Evolutionary conservation across 2,329 filamentous ascomycete species (phyloP).

Genomic region (Leptographium galeiforme): DNA sequence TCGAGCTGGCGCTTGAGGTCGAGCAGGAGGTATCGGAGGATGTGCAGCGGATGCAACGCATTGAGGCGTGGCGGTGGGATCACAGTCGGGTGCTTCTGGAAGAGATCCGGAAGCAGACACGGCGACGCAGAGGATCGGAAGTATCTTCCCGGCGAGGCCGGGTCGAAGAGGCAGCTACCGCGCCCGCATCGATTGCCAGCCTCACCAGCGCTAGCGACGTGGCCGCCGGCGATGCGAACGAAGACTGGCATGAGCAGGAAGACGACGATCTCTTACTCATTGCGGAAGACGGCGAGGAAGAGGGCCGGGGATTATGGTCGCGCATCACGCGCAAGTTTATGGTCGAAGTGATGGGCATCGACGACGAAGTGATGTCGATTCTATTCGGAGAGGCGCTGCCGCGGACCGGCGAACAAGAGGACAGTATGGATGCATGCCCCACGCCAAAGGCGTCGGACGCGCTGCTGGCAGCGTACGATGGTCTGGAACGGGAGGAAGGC

Average conservation of each 20-base stretch:
- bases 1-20: slow-evolving; percentile 36
- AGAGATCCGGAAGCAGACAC: slow-evolving; percentile 78
- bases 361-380: slow-evolving; percentile 71
- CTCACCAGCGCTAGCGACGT: neutral
- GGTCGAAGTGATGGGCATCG: slow-evolving; percentile 78
- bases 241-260: slow-evolving; percentile 40
- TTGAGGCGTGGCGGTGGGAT: slow-evolving; percentile 85
- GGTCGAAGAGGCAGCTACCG: neutral
- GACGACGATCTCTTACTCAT: slow-evolving; percentile 17
- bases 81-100: slow-evolving; percentile 76
- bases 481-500: slow-evolving; percentile 11
- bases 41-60: slow-evolving; percentile 64
- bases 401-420: slow-evolving; percentile 21
- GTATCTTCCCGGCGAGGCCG: slow-evolving; percentile 23
- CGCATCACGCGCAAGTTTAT: slow-evolving; percentile 77
- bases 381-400: slow-evolving; percentile 74
- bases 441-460: slow-evolving; percentile 30
- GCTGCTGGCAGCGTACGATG: slow-evolving; percentile 9
- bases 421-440: slow-evolving; percentile 23
- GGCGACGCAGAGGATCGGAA: slow-evolving; percentile 50
- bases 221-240: neutral
- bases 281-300: slow-evolving; percentile 17
- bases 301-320: slow-evolving; percentile 57
- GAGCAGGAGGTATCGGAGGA: slow-evolving; percentile 46
- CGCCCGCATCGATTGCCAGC: neutral